These are phyloP conservation scores for Vigna angularis DNA, from an alignment of 306 rosid species.

Conservation along the genomic window DNA sequence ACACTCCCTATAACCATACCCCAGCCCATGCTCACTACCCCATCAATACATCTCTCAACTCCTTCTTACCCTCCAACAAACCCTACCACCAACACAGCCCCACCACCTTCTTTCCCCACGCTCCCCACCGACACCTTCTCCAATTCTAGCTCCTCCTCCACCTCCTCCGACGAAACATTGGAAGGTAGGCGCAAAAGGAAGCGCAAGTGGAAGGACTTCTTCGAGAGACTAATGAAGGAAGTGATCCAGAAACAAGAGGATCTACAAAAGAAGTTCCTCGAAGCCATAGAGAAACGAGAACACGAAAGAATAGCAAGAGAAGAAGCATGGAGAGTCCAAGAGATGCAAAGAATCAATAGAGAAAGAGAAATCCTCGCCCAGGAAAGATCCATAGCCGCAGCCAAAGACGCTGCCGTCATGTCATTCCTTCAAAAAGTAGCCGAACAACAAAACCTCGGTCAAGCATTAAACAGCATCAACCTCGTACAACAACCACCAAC, in stretches of 20 bases:
- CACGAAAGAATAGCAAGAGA: constrained; percentile 70
- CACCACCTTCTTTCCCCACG: constrained; percentile 36
- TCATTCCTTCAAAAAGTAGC: constrained; percentile 76
- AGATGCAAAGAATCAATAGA: constrained; percentile 63
- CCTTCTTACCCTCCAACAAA: constrained; percentile 50
- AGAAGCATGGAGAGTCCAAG: constrained; percentile 88
- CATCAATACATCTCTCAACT: constrained; percentile 41
- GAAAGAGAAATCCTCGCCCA: constrained; percentile 80
- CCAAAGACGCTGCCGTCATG: constrained; percentile 80
- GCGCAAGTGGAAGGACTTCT: constrained; percentile 91
- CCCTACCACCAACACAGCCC: constrained; percentile 44
- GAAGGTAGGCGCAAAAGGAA: constrained; percentile 64
- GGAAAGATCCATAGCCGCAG: constrained; percentile 70
- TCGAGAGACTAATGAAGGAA: constrained; percentile 71
- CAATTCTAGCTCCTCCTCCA: constrained; percentile 72
- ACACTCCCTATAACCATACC: constrained; percentile 44
- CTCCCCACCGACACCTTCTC: constrained; percentile 55
- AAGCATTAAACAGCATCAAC: constrained; percentile 35
- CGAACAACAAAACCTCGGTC: constrained; percentile 57
- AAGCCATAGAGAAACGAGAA: constrained; percentile 83
- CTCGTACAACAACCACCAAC: constrained; percentile 6
- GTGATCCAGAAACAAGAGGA: constrained; percentile 83
- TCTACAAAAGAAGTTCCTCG: constrained; percentile 71
- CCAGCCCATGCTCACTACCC: constrained; percentile 44
- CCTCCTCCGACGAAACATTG: constrained; percentile 69